Base-by-base conservation (phyloP, 192 early-diverging fungal genomes). In the Jimgerdemannia lactiflua region DNA sequence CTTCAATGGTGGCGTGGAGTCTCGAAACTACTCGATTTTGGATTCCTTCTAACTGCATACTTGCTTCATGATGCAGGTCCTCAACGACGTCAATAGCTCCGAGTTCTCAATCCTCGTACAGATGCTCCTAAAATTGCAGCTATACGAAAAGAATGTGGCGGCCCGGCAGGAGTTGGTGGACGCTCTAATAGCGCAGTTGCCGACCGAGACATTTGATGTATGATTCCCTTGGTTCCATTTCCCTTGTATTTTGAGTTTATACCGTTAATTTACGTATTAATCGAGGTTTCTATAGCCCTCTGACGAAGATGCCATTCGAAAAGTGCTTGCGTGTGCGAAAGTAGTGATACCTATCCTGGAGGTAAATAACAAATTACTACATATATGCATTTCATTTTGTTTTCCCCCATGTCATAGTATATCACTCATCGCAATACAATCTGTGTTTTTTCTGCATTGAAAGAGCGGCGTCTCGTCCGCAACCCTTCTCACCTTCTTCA, bases 401-500 rank as follows among this genome's bases (percentile, higher is more conserved):
- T 42, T 14, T 8, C n/a, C 10, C 10, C 39, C 14, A 69, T 59
- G 49, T 6, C 14, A 59, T 59, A 6, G 14, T 59, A 14, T 59
- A 59, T 59, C 14, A 59, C 49, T 59, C 49, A 59, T 14, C 49
- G 49, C 49, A 59, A 29, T 29, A 29, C 29, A 29, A 29, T 29
- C 29, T 29, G 29, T 59, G 6, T 59, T 59, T 10, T 59, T 14
- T 59, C 14, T 59, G 14, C 49, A 43, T n/a, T 67, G 65, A 43
- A 49, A 82, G 80, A 72, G 80, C 14, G 72, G 71, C 17, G 76
- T 78, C 19, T 73, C 80, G 8, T 74, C 80, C 7, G 80, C 75
- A 11, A 59, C 71, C 3, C 63, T 82, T 6, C 69, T 82, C 3
- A 70, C 73, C 49, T 82, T 82, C 54, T 71, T 73, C 70, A 71